Percentiles rank a stretch among this genome's conserved stretches.
These are phyloP conservation scores for Lactifluus pinguis DNA, from an alignment of 768 basidiomycete genomes.

Conservation along the genomic window DNA sequence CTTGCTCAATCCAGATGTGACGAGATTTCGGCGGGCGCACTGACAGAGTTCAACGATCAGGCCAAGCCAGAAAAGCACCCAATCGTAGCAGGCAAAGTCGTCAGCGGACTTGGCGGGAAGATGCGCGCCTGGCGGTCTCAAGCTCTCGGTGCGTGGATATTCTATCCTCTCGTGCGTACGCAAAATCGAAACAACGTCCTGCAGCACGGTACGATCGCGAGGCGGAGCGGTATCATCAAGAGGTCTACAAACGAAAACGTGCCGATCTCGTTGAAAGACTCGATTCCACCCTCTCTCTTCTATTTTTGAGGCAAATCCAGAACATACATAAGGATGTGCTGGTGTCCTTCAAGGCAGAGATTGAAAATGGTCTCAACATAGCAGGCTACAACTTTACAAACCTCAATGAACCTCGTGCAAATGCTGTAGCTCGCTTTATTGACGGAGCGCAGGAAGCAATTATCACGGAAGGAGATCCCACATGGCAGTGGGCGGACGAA, in stretches of 20 bases:
- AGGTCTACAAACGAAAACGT: constrained; percentile 89
- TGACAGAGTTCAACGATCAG: constrained; percentile 75
- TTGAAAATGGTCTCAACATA: constrained; percentile 68
- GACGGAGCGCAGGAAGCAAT: constrained; percentile 59
- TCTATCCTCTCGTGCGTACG: neutral
- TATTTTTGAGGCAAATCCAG: too few species aligned
- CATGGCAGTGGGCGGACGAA: constrained; percentile 90
- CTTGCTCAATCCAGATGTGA: constrained; percentile 98
- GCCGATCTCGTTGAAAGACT: constrained; percentile 67
- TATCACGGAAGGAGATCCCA: constrained; percentile 43
- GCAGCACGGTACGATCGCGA: constrained; percentile 86
- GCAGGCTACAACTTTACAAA: constrained; percentile 85
- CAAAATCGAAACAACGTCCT: neutral
- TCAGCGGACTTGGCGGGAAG: constrained; percentile 72
- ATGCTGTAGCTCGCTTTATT: constrained; percentile 44
- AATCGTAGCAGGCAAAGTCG: constrained; percentile 79
- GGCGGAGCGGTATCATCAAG: constrained; percentile 94
- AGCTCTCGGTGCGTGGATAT: constrained; percentile 53
- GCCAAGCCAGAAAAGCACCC: constrained; percentile 75
- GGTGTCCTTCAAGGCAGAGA: constrained; percentile 68
- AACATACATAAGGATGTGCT: constrained; percentile 30
- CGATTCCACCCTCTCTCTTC: constrained; percentile 44
- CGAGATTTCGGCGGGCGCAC: constrained; percentile 79
- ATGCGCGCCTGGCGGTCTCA: constrained; percentile 75
- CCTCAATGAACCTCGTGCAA: constrained; percentile 47